Percentiles rank a stretch among this genome's conserved stretches.
Conservation (phyloP, 495 filamentous ascomycete genomes). For the Aspergillus nanangensis region DNA sequence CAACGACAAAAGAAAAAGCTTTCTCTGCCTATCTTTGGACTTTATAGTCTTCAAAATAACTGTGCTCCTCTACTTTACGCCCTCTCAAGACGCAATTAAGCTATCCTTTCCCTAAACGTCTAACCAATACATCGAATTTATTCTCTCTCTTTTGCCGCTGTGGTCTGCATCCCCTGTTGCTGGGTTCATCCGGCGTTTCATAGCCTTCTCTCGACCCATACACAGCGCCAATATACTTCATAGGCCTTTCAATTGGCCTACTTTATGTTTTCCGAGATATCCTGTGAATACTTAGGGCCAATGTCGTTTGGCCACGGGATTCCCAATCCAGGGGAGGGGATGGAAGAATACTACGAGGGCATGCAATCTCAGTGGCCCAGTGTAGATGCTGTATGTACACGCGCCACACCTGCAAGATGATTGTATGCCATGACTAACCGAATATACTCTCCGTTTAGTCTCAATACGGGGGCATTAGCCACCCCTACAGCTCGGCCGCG, state of each 20-base stretch:
- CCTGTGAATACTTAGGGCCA: conserved; percentile 13
- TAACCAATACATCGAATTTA: not conserved
- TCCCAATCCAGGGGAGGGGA: conserved; percentile 21
- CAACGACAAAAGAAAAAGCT: not conserved
- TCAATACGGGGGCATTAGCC: conserved; percentile 21
- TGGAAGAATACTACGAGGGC: conserved; percentile 27
- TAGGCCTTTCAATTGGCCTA: conserved; percentile 10
- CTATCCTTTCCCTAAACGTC: too few species aligned
- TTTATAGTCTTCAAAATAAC: not conserved
- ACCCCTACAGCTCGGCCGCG: conserved; percentile 30
- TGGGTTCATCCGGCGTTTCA: conserved; percentile 21
- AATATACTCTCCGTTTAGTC: conserved; percentile 17
- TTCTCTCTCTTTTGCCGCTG: conserved; percentile 8
- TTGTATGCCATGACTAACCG: conserved; percentile 6
- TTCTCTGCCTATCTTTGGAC: not conserved
- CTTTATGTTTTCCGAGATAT: conserved; percentile 17
- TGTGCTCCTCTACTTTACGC: too few species aligned
- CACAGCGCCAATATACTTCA: conserved; percentile 1
- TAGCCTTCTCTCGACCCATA: conserved; percentile 16
- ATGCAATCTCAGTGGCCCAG: conserved; percentile 28
- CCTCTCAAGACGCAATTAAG: too few species aligned
- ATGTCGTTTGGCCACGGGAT: conserved; percentile 23
- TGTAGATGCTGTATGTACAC: conserved; percentile 32
- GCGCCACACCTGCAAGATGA: too few species aligned
- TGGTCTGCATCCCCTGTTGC: conserved; percentile 4